These are phyloP conservation scores for Anisogramma anomala DNA, from an alignment of 2,329 filamentous ascomycete genomes.

Conservation along the genomic window DNA sequence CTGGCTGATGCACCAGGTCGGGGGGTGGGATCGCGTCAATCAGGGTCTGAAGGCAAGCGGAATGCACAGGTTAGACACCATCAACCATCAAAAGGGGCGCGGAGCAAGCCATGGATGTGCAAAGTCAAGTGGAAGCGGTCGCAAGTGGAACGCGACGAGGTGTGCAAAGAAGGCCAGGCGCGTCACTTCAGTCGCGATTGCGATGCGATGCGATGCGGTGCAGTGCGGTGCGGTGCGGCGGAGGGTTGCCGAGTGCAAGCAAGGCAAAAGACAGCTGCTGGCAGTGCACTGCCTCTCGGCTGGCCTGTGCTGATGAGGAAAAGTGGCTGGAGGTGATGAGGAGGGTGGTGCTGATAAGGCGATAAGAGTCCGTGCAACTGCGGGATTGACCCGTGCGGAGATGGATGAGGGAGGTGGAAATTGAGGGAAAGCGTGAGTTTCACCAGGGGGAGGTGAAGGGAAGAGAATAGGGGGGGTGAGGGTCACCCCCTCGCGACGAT, in stretches of 20 bases:
- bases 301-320: constrained; percentile 14
- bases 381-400: not conserved
- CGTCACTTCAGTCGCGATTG: constrained; percentile 21
- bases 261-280: constrained; percentile 14
- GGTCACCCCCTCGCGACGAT: no score
- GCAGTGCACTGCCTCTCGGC: constrained; percentile 18
- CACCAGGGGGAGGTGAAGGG: no score
- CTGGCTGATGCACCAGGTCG: constrained; percentile 22
- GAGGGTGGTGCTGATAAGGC: not conserved
- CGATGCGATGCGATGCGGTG: constrained; percentile 22
- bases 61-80: constrained; percentile 16
- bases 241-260: not conserved
- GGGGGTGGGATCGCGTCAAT: constrained; percentile 5
- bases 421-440: no score
- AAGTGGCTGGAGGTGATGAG: not conserved
- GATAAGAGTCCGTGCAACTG: not conserved
- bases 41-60: constrained; percentile 4
- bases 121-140: constrained; percentile 23
- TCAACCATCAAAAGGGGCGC: constrained; percentile 28
- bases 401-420: no score
- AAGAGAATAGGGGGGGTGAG: no score
- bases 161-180: constrained; percentile 26
- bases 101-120: constrained; percentile 33
- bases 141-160: constrained; percentile 35
- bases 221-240: constrained; percentile 17